A percentile compares a stretch with the other conserved stretches of the same genome.
These are phyloP conservation scores for Mortierella alpina DNA, from an alignment of 192 early-diverging fungal genomes.

Conservation along the genomic window DNA sequence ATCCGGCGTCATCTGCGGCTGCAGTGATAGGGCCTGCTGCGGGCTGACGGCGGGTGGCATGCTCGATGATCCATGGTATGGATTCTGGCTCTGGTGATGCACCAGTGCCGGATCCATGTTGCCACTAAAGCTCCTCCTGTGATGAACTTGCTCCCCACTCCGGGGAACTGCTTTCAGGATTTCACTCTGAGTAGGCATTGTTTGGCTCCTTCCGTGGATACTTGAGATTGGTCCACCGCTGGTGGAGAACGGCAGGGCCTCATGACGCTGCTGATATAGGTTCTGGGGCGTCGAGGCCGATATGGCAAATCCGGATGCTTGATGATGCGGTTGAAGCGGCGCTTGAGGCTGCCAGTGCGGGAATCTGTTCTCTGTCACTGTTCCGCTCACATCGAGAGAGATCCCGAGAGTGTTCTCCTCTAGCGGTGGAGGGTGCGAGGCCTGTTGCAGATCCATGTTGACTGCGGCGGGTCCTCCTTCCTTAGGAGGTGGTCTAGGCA, in stretches of 20 bases:
- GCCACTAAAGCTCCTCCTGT: background rate
- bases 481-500: background rate
- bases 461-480: background rate
- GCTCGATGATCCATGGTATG: constrained; percentile 1
- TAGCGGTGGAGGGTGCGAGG: background rate
- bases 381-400: constrained; percentile 45
- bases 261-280: constrained; percentile 14
- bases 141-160: background rate
- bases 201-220: constrained; percentile 14
- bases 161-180: background rate
- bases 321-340: constrained; percentile 17
- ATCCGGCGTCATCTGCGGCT: constrained; percentile 22
- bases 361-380: constrained; percentile 45
- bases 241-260: background rate
- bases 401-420: constrained; percentile 39
- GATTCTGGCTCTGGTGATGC: background rate
- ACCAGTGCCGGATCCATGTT: background rate
- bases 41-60: background rate
- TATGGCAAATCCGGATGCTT: background rate
- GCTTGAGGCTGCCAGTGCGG: constrained; percentile 46
- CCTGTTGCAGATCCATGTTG: background rate
- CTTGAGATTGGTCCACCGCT: background rate
- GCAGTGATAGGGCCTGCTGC: background rate
- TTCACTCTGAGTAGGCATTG: constrained; percentile 21
- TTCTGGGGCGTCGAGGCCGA: background rate